A percentile compares a stretch with the other conserved stretches of the same genome.
Conservation (phyloP, 768 basidiomycete species). For the Inosperma sp. region DNA sequence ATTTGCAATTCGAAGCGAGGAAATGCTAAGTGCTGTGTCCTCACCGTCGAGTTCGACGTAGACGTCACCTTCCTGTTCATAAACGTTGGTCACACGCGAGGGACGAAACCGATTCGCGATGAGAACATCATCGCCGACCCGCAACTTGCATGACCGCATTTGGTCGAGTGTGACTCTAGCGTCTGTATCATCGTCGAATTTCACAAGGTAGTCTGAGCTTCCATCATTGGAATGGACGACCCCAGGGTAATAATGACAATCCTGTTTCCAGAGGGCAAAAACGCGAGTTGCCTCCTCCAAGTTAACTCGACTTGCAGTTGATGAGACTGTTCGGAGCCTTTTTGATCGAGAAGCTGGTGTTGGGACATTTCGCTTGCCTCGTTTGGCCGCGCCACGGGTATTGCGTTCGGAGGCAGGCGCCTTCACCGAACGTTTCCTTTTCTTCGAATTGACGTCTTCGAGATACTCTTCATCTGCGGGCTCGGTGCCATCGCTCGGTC, state of each 20-base stretch:
- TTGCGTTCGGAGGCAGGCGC: conserved; percentile 13
- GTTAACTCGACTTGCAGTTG: conserved; percentile 17
- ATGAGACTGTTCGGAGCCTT: conserved; percentile 37
- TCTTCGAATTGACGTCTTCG: conserved; percentile 32
- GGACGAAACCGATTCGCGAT: conserved; percentile 28
- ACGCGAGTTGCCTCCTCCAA: conserved; percentile 46
- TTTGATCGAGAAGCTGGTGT: conserved; percentile 33
- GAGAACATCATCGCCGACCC: conserved; percentile 54
- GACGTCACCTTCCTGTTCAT: conserved; percentile 30
- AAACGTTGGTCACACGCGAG: conserved; percentile 32
- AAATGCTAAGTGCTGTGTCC: conserved; percentile 29
- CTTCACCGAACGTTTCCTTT: conserved; percentile 40
- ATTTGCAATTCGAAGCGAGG: conserved; percentile 46
- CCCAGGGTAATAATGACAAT: conserved; percentile 60
- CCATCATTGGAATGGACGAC: conserved; percentile 37
- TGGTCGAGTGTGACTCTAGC: conserved; percentile 45
- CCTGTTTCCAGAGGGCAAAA: conserved; percentile 64
- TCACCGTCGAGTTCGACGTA: conserved; percentile 39
- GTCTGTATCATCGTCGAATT: conserved; percentile 63
- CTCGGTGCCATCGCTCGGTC: conserved; percentile 34
- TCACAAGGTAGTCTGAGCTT: conserved; percentile 40
- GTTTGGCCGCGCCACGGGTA: conserved; percentile 21
- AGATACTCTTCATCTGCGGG: conserved; percentile 38
- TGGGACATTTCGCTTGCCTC: conserved; percentile 27
- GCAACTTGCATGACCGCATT: conserved; percentile 50